Base-by-base conservation (phyloP, 306 rosid species). In the Fagus sylvatica region DNA sequence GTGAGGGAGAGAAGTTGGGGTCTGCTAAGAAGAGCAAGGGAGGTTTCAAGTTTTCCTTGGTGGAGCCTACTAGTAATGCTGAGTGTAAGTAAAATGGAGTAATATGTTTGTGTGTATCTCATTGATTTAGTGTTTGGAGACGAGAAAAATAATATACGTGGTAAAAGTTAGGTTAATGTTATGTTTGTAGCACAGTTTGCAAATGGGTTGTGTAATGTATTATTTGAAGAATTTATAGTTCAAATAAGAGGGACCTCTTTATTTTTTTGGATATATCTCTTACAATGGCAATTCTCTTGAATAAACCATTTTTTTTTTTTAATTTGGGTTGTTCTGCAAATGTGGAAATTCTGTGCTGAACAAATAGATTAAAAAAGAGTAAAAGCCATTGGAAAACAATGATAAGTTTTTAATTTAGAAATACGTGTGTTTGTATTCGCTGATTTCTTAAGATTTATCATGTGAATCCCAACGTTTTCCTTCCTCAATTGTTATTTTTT, bases 1-100 rank as follows among this genome's bases (percentile, higher is more conserved):
- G 74, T 2, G 88, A 57, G 28, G 79, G 42, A 13, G 86, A 53
- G 75, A 89, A 81, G 60, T 43, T 2, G 61, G 91, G 74, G 70
- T 82, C 89, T 67, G 60, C 82, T 12, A 93, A 90, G 85, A 91
- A 84, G 89, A 84, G 79, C 74, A 92, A 66, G 54, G 81, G 73
- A 59, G 84, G 72, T 43, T 66, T 78, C 56, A 80, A 78, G 86
- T 42, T 65, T 48, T 79, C 91, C 19, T 46, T 69, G 9, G 2
- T 43, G 80, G 88, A 76, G 82, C 81, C 85, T 62, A 37, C 83
- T 15, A 69, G 7, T 76, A 83, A 69, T 76, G 82, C 68, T 67
- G 93, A 90, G 56, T 67, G 97, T 95, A 76, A 86, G 97, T 78
- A 65, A 46, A 46, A 39, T 65, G 68, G 59, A 15, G 46, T 61